Base-by-base conservation (phyloP, 2,329 filamentous ascomycete genomes). In the Coleophoma cylindrospora region DNA sequence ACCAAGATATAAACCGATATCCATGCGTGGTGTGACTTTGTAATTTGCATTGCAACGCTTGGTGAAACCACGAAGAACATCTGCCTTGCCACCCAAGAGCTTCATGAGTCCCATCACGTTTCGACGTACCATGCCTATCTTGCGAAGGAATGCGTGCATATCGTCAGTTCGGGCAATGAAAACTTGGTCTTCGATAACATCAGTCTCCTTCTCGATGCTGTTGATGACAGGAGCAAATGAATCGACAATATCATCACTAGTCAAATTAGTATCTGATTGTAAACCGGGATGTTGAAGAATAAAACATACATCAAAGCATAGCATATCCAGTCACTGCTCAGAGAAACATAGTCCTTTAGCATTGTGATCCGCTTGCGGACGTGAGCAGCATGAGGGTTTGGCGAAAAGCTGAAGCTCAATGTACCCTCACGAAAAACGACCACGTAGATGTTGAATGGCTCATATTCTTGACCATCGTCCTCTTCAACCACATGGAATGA, bases 11-110 rank as follows among this genome's bases (percentile, higher is more conserved):
- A 99, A 81, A 19, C 91, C 94, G 57, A 99, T 96, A 65, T 99
- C 94, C 73, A 94, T 94, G 44, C 91, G 88, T 7, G 94, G 94
- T 1, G 94, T 96, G 47, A 97, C 88, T 57, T 89, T 87, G 74
- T 95, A 97, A 57, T 95, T 90, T 65, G 96, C 92, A 67, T 97
- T 99, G 80, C 94, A 99, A 47, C 95, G 89, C 75, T 99, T 99
- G 47, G 94, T 95, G 65, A 99, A 99, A 32, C 92, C 91, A 60
- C 89, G 91, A 62, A 99, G 90, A 51, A 99, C 94, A 67, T 99
- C 94, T n/a, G 94, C 94, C 70, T 99, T 99, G 64, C 92, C 92
- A 49, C 92, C 92, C 1, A 99, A 77, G 8, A 99, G 84, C 40
- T 95, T 89, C 76, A 96, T 87, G 58, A 99, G 76, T 41, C 87